Base-by-base conservation (phyloP, 805 yeast species). In the Brettanomyces bruxellensis region DNA sequence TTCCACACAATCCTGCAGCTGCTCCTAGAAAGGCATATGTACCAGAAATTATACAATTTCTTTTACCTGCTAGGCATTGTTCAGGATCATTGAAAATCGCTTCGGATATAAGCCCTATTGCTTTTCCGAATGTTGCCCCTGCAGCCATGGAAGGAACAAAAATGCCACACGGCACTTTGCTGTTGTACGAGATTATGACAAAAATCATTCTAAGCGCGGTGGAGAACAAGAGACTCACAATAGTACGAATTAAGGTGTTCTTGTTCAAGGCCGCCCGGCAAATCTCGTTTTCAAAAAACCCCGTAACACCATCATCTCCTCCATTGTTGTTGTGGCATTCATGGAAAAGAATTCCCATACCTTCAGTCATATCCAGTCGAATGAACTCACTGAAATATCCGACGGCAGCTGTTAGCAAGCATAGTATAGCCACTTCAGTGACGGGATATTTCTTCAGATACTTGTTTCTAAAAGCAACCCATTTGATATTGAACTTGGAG, bases 141-240 rank as follows among this genome's bases (percentile, higher is more conserved):
- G 89, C 85, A 0, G 96, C 90, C 95, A 93, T 87, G 1, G 96
- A 86, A 3, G 99, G 99, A 45, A 93, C 95, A 65, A 93, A 84
- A 5, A 91, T 87, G 13, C 99, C 99, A n/a, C 97, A 95, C 0
- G 99, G 99, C 0, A 91, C 90, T 64, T 84, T 88, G 51, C 89
- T 81, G 3, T 96, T 96, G 61, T 95, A 93, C 0, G 98, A 84
- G 13, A 93, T 71, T 25, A 89, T 76, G 25, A 93, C 86, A 43
- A 93, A 71, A 0, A 73, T 51, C 68, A 82, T 78, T 47, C 99
- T 71, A 4, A 87, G 65, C 0, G 79, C 51, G 0, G 96, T 84
- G 0, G 97, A 97, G 44, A 77, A 68, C 0, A 75, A 45, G 22
- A 93, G 70, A 0, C 90, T 73, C 1, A 72, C 51, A 3, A 86